These are phyloP conservation scores for Ceratocystiopsis minuta DNA, from an alignment of 2,329 filamentous ascomycete genomes.

Conservation along the genomic window DNA sequence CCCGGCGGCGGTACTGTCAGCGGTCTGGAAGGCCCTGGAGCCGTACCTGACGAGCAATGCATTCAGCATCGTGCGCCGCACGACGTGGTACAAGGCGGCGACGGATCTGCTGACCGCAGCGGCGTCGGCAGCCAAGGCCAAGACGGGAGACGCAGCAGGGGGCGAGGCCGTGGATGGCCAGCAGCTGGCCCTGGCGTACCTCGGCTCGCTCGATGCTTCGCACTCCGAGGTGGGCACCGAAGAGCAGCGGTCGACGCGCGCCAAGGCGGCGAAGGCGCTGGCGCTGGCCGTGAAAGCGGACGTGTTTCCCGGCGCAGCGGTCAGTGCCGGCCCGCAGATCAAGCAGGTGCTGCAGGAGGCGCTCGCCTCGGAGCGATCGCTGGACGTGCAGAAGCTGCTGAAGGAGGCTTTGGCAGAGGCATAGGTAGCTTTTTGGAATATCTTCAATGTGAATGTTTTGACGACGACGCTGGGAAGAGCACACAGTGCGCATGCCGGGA, in stretches of 20 bases:
- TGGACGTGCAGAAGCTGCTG: conserved; percentile 17
- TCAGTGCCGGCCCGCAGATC: conserved; percentile 17
- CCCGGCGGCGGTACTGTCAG: conserved; percentile 20
- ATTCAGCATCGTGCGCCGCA: conserved; percentile 26
- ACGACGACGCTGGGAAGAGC: no score
- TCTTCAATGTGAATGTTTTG: no score
- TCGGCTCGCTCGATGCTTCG: conserved; percentile 28
- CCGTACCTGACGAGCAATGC: conserved; percentile 21
- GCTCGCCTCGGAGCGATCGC: conserved; percentile 14
- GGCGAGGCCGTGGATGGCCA: conserved; percentile 7
- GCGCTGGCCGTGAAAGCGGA: conserved; percentile 24
- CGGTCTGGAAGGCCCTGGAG: conserved; percentile 22
- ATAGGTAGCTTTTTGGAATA: neutral
- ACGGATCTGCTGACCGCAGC: conserved; percentile 28
- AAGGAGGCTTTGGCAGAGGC: conserved; percentile 8
- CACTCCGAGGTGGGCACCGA: conserved; percentile 30
- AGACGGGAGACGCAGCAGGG: conserved; percentile 11
- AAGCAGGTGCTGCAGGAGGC: conserved; percentile 30
- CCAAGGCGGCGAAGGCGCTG: conserved; percentile 25
- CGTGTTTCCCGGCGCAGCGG: conserved; percentile 19
- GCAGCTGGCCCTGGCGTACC: conserved; percentile 19
- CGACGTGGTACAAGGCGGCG: conserved; percentile 33
- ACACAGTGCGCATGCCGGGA: no score
- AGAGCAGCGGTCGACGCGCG: conserved; percentile 28
- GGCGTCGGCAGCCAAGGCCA: conserved; percentile 2